Evolutionary conservation across 371 early-diverging fungal species (phyloP), one percentile per base, ranked within the genome.

Genomic region (Mucor racemosus): DNA sequence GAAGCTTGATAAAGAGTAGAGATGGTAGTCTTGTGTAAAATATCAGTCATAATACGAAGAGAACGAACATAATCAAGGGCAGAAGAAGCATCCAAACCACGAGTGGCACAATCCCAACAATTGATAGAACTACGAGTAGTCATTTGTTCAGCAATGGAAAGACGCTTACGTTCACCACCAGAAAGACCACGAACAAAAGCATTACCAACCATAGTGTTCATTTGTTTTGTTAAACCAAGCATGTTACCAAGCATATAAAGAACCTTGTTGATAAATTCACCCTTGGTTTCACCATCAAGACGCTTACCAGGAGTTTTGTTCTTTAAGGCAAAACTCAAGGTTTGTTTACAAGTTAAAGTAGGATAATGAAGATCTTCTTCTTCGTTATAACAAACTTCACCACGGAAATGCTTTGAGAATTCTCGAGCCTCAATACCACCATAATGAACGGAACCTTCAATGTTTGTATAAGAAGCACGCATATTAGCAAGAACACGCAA

Each of bases 11-110:
- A 88, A 40, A 88, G 74, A 44, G 83, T 82, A 31, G 81, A 78
- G 34, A 87, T 69, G 17, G 88, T 84, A 39, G 89, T 78, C 56
- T 86, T 87, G 65, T 88, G 85, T 59, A 79, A 46, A 8, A 82
- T 76, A 48, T 87, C 85, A 38, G 84, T 81, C 73, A 81, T 77
- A 54, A 85, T 81, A 68, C 85, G 85, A 40, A 90, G 78, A 41
- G 84, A 81, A 67, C 84, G 76, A 21, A 89, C 75, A 62, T 88
- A 87, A 68, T 89, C 88, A 17, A 89, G 78, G 57, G 95, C 93
- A 39, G 90, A 91, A 58, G 91, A 87, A n/a, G 91, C 84, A 79
- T 95, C 96, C n/a, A 95, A 69, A 59, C 94, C 94, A 62, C 85
- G 86, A n/a, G 91, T 91, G 42, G 90, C 85, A 59, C 91, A 91